Percentiles rank a stretch among this genome's conserved stretches.
These are phyloP conservation scores for Paramyrothecium roridum DNA, from an alignment of 2,329 filamentous ascomycete genomes.

Conservation along the genomic window DNA sequence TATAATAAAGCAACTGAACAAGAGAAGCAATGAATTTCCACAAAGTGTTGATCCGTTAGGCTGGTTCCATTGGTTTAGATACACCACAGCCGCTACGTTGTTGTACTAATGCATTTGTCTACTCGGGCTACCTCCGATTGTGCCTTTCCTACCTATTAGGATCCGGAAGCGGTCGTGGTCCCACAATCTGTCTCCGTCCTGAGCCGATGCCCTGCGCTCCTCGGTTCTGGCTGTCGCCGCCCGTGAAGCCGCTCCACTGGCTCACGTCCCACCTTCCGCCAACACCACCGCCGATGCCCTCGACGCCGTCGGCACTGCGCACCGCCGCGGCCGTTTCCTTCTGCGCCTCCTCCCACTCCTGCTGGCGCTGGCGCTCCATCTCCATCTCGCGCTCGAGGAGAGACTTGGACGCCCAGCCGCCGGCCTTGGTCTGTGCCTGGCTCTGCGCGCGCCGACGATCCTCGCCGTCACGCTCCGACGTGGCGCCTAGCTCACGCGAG, in stretches of 20 bases:
- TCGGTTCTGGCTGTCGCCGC: slow-evolving; percentile 71
- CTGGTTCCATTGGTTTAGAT: neutral
- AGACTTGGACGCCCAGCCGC: slow-evolving; percentile 64
- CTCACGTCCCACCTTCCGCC: slow-evolving; percentile 72
- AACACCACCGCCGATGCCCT: slow-evolving; percentile 65
- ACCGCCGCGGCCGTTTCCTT: slow-evolving; percentile 57
- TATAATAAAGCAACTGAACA: neutral
- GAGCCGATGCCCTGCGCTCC: slow-evolving; percentile 65
- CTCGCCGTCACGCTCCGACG: slow-evolving; percentile 60
- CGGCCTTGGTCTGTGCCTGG: slow-evolving; percentile 59
- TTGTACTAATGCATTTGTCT: slow-evolving; percentile 10
- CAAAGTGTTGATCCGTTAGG: neutral
- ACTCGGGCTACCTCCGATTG: slow-evolving; percentile 8
- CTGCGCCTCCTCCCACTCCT: slow-evolving; percentile 77
- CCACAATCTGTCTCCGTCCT: slow-evolving; percentile 74
- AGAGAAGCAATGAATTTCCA: neutral
- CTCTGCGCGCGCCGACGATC: slow-evolving; percentile 57
- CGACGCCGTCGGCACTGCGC: slow-evolving; percentile 48
- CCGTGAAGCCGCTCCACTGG: slow-evolving; percentile 72
- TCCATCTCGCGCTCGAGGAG: slow-evolving; percentile 80
- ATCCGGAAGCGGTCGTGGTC: slow-evolving; percentile 64
- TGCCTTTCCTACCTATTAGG: neutral
- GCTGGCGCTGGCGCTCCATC: slow-evolving; percentile 70
- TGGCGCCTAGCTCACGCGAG: slow-evolving; percentile 50
- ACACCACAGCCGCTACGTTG: neutral